Conservation (phyloP, 116 monocot genomes). For the Trichopus zeylanicus region DNA sequence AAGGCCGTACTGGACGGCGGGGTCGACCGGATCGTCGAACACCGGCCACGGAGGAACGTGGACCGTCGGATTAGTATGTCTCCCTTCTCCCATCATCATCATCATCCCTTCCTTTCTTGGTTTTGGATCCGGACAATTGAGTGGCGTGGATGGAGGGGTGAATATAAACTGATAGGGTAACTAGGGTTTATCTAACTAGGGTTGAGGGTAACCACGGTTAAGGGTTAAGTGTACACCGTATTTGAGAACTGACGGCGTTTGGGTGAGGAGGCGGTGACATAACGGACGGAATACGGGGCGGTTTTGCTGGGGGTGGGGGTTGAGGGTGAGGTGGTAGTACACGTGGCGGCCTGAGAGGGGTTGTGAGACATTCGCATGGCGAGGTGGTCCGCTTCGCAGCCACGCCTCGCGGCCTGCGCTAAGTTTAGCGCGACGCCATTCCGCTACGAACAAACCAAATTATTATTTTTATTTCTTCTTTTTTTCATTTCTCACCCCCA, state of each 20-base stretch:
- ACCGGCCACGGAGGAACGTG: slow-evolving; percentile 15
- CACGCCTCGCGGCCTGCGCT: no score
- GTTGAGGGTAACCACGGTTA: neutral
- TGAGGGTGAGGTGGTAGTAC: slow-evolving; percentile 2
- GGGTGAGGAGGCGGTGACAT: neutral
- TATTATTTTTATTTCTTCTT: no score
- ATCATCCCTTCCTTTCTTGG: neutral
- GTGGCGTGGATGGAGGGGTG: neutral
- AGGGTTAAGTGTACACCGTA: no score
- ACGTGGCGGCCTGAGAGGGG: slow-evolving; percentile 2
- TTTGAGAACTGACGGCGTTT: slow-evolving; percentile 8
- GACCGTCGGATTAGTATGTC: slow-evolving; percentile 1
- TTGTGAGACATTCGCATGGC: slow-evolving; percentile 6
- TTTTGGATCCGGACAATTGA: neutral
- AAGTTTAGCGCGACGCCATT: no score
- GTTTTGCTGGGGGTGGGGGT: neutral
- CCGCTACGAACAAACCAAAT: no score
- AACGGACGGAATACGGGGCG: neutral
- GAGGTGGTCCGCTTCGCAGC: slow-evolving; percentile 3
- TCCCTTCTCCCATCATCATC: slow-evolving; percentile 18
- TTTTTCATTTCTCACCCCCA: no score
- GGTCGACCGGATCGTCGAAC: slow-evolving; percentile 2
- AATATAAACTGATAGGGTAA: slow-evolving; percentile 5
- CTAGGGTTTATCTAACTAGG: slow-evolving; percentile 2
- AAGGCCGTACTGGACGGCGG: neutral